Conservation (phyloP, 345 rosid species). For the Clausena lansium region DNA sequence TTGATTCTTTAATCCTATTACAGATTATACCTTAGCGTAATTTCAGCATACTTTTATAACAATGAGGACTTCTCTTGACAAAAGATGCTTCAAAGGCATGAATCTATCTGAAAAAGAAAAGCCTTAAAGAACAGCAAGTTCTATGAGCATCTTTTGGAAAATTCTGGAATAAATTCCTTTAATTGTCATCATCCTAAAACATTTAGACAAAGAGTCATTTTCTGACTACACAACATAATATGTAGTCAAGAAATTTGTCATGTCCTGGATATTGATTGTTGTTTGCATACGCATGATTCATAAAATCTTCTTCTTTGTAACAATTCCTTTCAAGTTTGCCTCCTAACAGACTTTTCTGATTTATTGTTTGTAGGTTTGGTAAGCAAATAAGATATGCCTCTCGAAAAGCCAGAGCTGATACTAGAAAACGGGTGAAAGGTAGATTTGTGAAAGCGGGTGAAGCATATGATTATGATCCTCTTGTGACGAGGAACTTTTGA, state of each 20-base stretch:
- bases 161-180: neutral
- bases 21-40: neutral
- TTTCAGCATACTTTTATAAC: neutral
- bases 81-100: neutral
- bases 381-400: constrained; percentile 89
- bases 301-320: neutral
- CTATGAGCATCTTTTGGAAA: neutral
- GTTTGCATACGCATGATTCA: neutral
- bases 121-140: neutral
- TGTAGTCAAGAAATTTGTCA: too few species aligned
- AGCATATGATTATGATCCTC: constrained; percentile 70
- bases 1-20: neutral
- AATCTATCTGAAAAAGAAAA: neutral
- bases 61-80: neutral
- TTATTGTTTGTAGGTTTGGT: constrained; percentile 52
- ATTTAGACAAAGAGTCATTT: neutral
- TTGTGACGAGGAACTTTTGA: constrained; percentile 31
- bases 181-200: neutral
- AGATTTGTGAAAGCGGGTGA: constrained; percentile 94
- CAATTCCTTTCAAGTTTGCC: neutral
- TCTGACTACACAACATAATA: too few species aligned
- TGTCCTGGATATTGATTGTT: neutral
- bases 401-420: constrained; percentile 90
- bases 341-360: constrained; percentile 9
- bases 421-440: constrained; percentile 89